Percentiles rank a stretch among this genome's conserved stretches.
Evolutionary conservation across 176 grass and related monocot species (phyloP).

Genomic region (Aegilops speltoides): DNA sequence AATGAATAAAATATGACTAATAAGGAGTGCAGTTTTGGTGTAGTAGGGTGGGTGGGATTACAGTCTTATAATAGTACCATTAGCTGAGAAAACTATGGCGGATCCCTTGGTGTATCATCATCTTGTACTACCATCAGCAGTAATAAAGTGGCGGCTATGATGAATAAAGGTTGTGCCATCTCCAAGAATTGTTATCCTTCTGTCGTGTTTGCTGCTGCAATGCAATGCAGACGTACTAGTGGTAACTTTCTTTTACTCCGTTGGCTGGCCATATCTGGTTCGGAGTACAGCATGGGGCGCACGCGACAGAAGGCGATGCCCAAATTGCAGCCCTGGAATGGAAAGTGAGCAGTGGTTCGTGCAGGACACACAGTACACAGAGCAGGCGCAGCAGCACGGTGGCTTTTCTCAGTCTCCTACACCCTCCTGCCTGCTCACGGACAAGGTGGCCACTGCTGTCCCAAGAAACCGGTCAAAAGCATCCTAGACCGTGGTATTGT

Average conservation of each 20-base stretch:
- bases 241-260: background rate
- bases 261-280: background rate
- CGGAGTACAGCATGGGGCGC: background rate
- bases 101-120: background rate
- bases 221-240: background rate
- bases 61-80: background rate
- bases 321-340: constrained; percentile 9
- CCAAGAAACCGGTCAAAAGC: constrained; percentile 11
- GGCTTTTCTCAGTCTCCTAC: background rate
- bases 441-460: background rate
- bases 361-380: background rate
- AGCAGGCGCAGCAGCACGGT: background rate
- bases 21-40: background rate
- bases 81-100: background rate
- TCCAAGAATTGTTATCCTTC: no score
- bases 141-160: constrained; percentile 6
- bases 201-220: background rate
- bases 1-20: background rate
- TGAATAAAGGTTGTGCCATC: background rate
- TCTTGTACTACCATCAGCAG: no score
- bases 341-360: background rate
- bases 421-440: background rate
- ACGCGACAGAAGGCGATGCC: background rate
- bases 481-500: constrained; percentile 2
- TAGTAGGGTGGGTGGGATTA: background rate